Percentiles rank a stretch among this genome's conserved stretches.
Evolutionary conservation across 2,329 filamentous ascomycete species (phyloP).

Genomic region (Monilinia polystroma): DNA sequence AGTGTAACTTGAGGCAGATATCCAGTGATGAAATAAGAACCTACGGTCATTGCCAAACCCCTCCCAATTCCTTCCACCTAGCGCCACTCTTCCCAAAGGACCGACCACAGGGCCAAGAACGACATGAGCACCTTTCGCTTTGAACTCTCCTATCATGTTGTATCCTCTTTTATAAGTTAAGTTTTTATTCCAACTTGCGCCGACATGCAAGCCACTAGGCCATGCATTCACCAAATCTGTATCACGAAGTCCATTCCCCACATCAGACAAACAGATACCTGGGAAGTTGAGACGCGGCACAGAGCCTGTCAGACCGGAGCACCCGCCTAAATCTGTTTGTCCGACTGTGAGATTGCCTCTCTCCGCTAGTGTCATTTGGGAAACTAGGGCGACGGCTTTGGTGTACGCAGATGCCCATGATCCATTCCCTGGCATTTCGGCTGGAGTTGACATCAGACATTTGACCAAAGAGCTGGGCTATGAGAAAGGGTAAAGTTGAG

Average conservation of each 20-base stretch:
- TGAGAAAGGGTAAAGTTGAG: background rate
- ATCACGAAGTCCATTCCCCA: too few species aligned
- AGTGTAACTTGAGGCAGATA: background rate
- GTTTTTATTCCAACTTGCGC: constrained; percentile 50
- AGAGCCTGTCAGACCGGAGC: background rate
- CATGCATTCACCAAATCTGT: too few species aligned
- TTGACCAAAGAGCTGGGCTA: background rate
- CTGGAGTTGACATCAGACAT: constrained; percentile 29
- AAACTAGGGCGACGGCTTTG: constrained; percentile 61
- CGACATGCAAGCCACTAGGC: too few species aligned
- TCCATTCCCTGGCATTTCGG: constrained; percentile 35
- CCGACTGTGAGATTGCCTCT: background rate
- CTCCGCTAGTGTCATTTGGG: background rate
- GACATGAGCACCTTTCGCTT: too few species aligned
- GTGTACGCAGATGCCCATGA: constrained; percentile 66
- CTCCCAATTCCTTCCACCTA: constrained; percentile 71
- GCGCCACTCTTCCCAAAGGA: constrained; percentile 64
- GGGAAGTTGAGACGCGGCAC: background rate
- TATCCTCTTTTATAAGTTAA: constrained; percentile 47
- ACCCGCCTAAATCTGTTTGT: background rate
- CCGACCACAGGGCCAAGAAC: constrained; percentile 52
- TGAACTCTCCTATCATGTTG: too few species aligned
- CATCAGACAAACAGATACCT: background rate
- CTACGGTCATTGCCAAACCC: constrained; percentile 42
- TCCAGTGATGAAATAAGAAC: constrained; percentile 1